These are phyloP conservation scores for Mucuna pruriens DNA, from an alignment of 306 rosid species.

Conservation along the genomic window DNA sequence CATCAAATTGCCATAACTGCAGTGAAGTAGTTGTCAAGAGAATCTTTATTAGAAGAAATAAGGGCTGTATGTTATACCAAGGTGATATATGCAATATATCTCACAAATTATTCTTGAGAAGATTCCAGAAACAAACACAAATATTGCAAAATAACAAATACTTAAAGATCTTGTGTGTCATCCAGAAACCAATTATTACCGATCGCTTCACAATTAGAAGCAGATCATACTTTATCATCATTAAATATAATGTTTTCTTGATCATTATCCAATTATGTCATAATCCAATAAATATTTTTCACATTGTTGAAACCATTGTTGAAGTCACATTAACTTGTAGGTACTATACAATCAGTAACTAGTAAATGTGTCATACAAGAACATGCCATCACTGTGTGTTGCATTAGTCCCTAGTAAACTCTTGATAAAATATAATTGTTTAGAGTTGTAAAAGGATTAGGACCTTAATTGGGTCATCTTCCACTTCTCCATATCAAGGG, in stretches of 20 bases:
- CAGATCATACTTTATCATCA: not conserved
- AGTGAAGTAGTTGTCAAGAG: slow-evolving; percentile 23
- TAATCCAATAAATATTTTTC: not conserved
- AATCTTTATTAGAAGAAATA: not conserved
- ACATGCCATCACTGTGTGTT: not conserved
- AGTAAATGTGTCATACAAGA: not conserved
- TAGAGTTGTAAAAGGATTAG: slow-evolving; percentile 15
- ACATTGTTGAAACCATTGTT: not conserved
- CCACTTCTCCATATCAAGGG: slow-evolving; percentile 93
- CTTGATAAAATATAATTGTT: not conserved
- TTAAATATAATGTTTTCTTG: not conserved
- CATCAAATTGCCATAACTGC: slow-evolving; percentile 64
- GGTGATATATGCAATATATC: slow-evolving; percentile 17
- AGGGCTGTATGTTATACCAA: not conserved
- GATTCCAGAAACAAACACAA: slow-evolving; percentile 22
- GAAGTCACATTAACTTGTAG: not conserved
- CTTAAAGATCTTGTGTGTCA: not conserved
- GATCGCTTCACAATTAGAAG: not conserved
- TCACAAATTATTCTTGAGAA: slow-evolving; percentile 21
- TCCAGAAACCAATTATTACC: not conserved
- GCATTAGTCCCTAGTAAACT: not conserved
- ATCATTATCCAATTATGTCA: not conserved
- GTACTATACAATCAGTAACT: not conserved
- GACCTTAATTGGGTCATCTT: slow-evolving; percentile 75
- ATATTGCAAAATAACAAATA: not conserved